A percentile compares a stretch with the other conserved stretches of the same genome.
phyloP scores from a whole-genome alignment of 2,329 filamentous ascomycete species.

The Tothia fuscella region DNA sequence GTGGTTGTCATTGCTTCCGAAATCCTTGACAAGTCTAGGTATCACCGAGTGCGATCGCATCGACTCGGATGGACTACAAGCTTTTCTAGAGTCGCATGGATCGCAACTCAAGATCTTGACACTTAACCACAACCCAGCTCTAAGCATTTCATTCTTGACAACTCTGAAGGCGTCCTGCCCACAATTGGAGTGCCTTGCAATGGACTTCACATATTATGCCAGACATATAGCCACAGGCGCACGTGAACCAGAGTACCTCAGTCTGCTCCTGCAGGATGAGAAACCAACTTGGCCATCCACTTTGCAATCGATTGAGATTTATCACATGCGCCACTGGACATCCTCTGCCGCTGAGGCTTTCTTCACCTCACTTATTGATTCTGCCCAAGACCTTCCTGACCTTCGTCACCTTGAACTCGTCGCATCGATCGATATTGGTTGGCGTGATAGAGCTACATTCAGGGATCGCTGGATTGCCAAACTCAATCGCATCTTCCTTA shows the following conservation, averaged over 20 bases:
- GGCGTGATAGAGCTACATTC: constrained; percentile 71
- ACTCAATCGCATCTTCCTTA: constrained; percentile 55
- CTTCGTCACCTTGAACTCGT: constrained; percentile 62
- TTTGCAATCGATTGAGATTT: constrained; percentile 60
- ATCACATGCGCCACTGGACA: constrained; percentile 65
- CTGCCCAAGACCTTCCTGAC: constrained; percentile 51
- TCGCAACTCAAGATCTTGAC: constrained; percentile 52
- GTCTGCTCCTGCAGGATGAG: constrained; percentile 49
- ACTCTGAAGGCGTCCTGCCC: constrained; percentile 57
- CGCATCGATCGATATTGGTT: constrained; percentile 64
- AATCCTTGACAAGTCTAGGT: constrained; percentile 52
- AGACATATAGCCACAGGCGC: constrained; percentile 56
- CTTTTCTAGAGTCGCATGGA: constrained; percentile 58
- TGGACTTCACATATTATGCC: constrained; percentile 71
- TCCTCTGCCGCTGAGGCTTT: constrained; percentile 61
- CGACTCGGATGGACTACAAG: constrained; percentile 50
- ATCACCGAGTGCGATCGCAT: constrained; percentile 71
- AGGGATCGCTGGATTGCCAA: constrained; percentile 65
- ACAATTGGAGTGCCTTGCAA: constrained; percentile 53
- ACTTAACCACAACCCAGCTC: constrained; percentile 66
- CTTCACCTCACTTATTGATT: constrained; percentile 65
- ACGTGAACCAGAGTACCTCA: constrained; percentile 61
- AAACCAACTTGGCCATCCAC: constrained; percentile 67
- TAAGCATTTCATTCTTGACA: constrained; percentile 64
- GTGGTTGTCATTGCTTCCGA: constrained; percentile 58